Evolutionary conservation across 176 grass and related monocot genomes (phyloP).

Genomic region (Zea mays): Zm-B73-REFERENCE-NAM-5.0 NC_050104.1:145304501-145305000

Average conservation of each 20-base stretch:
- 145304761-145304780: not conserved
- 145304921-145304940: conserved; percentile 32
- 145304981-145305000: not conserved
- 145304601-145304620: conserved; percentile 47
- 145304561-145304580: conserved; percentile 48
- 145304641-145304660: not conserved
- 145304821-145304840: not conserved
- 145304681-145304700: not conserved
- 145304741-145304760: not conserved
- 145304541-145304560: conserved; percentile 46
- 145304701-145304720: conserved; percentile 1
- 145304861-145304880: conserved; percentile 24
- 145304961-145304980: conserved; percentile 27
- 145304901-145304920: not conserved
- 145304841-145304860: conserved; percentile 6
- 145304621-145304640: conserved; percentile 1
- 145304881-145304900: not conserved
- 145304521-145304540: conserved; percentile 62
- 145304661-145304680: not conserved
- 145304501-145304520: conserved; percentile 59
- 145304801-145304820: too few species aligned
- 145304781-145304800: too few species aligned
- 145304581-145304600: conserved; percentile 66
- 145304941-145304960: conserved; percentile 32
- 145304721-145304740: conserved; percentile 28